Conservation (phyloP, 2,329 filamentous ascomycete species). For the Thelonectria rubi region DNA sequence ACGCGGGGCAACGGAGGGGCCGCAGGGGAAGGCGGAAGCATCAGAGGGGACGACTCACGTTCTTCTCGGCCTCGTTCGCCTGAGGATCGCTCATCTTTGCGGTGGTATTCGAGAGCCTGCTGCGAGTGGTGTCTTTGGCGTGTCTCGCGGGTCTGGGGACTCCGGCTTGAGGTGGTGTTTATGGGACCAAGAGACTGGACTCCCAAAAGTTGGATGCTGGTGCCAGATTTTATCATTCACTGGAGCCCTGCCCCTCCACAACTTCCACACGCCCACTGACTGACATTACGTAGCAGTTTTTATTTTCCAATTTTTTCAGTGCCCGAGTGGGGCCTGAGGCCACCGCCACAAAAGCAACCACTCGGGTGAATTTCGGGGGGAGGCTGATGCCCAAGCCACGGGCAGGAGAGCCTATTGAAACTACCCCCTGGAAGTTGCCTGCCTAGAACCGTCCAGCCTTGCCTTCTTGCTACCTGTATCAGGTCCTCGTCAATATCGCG, state of each 20-base stretch:
- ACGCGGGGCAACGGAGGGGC: conserved; percentile 48
- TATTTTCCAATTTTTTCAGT: conserved; percentile 2
- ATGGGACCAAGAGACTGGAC: conserved; percentile 37
- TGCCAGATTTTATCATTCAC: conserved; percentile 45
- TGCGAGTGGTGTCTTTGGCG: conserved; percentile 37
- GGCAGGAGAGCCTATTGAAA: no score
- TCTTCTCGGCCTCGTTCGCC: conserved; percentile 97
- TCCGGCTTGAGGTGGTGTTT: conserved; percentile 32
- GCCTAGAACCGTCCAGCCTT: neutral
- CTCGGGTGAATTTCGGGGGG: conserved; percentile 26
- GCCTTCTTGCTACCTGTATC: no score
- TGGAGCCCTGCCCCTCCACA: conserved; percentile 34
- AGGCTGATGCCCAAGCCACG: conserved; percentile 1
- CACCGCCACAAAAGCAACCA: conserved; percentile 26
- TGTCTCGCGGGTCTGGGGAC: conserved; percentile 40
- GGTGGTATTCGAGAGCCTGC: conserved; percentile 36
- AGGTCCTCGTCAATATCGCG: no score
- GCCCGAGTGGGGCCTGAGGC: conserved; percentile 23
- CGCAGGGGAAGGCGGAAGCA: conserved; percentile 17
- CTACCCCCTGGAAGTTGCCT: neutral
- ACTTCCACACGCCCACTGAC: neutral
- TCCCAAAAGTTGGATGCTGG: conserved; percentile 45
- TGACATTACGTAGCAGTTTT: conserved; percentile 27
- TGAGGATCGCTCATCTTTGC: conserved; percentile 86
- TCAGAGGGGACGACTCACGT: conserved; percentile 61